These are phyloP conservation scores for Penicillium daleae DNA, from an alignment of 495 filamentous ascomycete genomes.

Conservation along the genomic window DNA sequence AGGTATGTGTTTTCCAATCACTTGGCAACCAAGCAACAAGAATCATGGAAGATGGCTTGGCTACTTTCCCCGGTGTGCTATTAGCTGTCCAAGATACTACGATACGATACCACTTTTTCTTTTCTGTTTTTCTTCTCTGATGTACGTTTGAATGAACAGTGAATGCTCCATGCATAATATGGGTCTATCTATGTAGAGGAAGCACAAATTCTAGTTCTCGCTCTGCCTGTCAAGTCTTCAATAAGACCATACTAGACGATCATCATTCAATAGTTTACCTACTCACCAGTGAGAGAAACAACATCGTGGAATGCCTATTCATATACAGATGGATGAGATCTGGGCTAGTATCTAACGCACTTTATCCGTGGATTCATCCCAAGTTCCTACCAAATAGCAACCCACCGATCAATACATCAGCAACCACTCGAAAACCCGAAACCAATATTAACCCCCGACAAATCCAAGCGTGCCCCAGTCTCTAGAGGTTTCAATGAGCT, in stretches of 20 bases:
- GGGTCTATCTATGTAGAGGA: background rate
- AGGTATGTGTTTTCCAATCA: background rate
- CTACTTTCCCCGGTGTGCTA: background rate
- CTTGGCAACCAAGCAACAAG: background rate
- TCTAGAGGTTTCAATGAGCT: constrained; percentile 42
- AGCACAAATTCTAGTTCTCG: background rate
- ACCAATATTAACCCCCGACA: too few relatives aligned
- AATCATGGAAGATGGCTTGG: background rate
- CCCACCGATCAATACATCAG: too few relatives aligned
- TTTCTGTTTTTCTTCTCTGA: constrained; percentile 4
- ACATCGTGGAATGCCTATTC: too few relatives aligned
- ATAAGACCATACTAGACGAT: background rate
- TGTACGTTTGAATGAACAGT: background rate
- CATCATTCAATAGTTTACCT: constrained; percentile 8
- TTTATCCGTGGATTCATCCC: too few relatives aligned
- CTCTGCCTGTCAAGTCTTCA: background rate
- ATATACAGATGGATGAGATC: too few relatives aligned
- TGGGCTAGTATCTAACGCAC: too few relatives aligned
- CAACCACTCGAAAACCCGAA: too few relatives aligned
- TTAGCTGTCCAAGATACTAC: constrained; percentile 14
- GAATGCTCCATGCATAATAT: background rate
- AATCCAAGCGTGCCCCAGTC: constrained; percentile 47
- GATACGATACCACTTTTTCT: constrained; percentile 17
- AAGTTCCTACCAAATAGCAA: too few relatives aligned
- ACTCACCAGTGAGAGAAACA: too few relatives aligned